These are phyloP conservation scores for Penicillium sp. DNA, from an alignment of 2,329 filamentous ascomycete genomes.

Conservation along the genomic window DNA sequence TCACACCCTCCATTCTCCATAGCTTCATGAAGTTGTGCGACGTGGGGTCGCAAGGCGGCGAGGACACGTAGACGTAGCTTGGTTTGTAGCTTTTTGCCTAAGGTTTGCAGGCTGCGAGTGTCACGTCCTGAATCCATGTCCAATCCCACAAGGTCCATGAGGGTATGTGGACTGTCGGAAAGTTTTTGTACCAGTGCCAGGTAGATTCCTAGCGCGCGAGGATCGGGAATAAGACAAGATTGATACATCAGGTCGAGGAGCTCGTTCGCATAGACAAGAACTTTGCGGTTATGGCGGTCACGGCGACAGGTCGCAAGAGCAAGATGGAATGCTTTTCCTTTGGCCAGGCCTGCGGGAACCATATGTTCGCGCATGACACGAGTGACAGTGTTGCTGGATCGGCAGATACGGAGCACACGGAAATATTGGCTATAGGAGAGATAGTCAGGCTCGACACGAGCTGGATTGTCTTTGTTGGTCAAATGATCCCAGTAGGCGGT, in stretches of 20 bases:
- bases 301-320: conserved; percentile 69
- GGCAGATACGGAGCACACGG: conserved; percentile 59
- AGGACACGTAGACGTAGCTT: conserved; percentile 25
- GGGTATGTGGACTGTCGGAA: conserved; percentile 25
- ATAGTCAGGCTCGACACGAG: conserved; percentile 62
- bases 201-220: conserved; percentile 29
- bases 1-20: conserved; percentile 18
- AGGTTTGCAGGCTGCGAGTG: conserved; percentile 15
- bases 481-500: conserved; percentile 72
- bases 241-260: conserved; percentile 61
- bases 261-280: conserved; percentile 58
- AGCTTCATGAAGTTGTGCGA: conserved; percentile 27
- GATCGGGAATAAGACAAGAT: conserved; percentile 27
- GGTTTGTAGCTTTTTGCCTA: conserved; percentile 25
- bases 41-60: conserved; percentile 24
- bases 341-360: conserved; percentile 46
- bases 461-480: conserved; percentile 41
- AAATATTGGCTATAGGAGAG: conserved; percentile 67
- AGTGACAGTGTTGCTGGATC: conserved; percentile 59
- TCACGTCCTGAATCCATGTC: conserved; percentile 11
- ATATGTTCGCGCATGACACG: conserved; percentile 52
- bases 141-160: conserved; percentile 28
- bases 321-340: conserved; percentile 58
- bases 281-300: conserved; percentile 70
- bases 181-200: conserved; percentile 25